Base-by-base conservation (phyloP, 1,139 yeast genomes). In the Zhuliangozyma parablackwelliae region DNA sequence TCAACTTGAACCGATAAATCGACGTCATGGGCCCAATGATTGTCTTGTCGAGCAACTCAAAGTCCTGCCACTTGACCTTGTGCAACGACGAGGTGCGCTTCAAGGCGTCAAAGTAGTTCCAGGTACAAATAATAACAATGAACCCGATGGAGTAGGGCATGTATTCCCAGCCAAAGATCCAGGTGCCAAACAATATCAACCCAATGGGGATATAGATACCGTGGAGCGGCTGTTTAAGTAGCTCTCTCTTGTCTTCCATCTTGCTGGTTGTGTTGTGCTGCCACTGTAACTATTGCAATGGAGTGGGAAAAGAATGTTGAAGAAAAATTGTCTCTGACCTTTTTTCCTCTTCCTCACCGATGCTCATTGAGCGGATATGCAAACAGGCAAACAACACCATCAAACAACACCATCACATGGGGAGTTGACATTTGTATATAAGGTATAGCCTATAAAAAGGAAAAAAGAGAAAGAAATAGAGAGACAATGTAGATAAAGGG, bases 1-100 rank as follows among this genome's bases (percentile, higher is more conserved):
- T 65, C 50, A 84, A 65, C 51, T 76, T 78, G 63, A 84, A 84
- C 41, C 92, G 68, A 56, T 83, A 84, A 44, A 84, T 81, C 32
- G 89, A 89, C 5, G 82, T 59, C 60, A 83, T 80, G 48, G 72
- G 79, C 12, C 83, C 77, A 40, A 84, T 70, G 37, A 84, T 64
- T 1, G 90, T 84, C 57, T 80, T 82, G 48, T 84, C 92, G 33
- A 78, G 65, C 46, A 84, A 64, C 57, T 84, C 92, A 48, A 82
- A 72, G 20, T 76, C 72, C 37, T 71, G 74, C 82, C 88, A 84
- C 42, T 67, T 69, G 30, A 73, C 68, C 1, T 66, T 48, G 39
- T 70, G 72, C 35, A 79, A 53, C 4, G 82, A 72, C 21, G 67
- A 54, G 44, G 73, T 64, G 39, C 71, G 66, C 30, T 54, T 67